These are phyloP conservation scores for Gossypium ekmanianum DNA, from an alignment of 345 rosid genomes.

Conservation along the genomic window DNA sequence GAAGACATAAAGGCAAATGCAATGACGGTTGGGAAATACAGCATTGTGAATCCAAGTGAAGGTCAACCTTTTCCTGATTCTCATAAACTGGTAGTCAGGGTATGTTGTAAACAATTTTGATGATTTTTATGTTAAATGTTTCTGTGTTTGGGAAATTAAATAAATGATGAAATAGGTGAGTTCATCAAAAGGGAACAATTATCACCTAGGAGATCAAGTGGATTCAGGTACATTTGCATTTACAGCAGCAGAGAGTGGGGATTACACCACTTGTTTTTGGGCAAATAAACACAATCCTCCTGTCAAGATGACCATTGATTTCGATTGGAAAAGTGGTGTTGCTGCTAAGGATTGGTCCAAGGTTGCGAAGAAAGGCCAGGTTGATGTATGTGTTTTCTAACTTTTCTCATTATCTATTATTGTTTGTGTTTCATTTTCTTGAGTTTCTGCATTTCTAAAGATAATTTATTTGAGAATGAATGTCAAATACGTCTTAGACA, in stretches of 20 bases:
- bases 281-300: not conserved
- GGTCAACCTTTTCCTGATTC: not conserved
- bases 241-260: not conserved
- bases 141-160: not conserved
- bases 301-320: not conserved
- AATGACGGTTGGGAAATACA: not conserved
- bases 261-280: conserved; percentile 4
- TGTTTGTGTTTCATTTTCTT: too few relatives aligned
- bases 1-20: not conserved
- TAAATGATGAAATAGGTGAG: not conserved
- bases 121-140: not conserved
- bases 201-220: not conserved
- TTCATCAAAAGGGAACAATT: not conserved
- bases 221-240: not conserved
- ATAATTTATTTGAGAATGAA: not conserved
- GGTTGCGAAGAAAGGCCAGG: not conserved
- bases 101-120: not conserved
- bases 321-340: not conserved
- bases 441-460: not conserved
- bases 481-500: not conserved
- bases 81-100: not conserved
- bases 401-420: not conserved
- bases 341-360: conserved; percentile 2
- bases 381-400: not conserved
- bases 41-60: not conserved